These are phyloP conservation scores for Arctostaphylos glauca DNA, from an alignment of 148 eudicot genomes.

Conservation along the genomic window DNA sequence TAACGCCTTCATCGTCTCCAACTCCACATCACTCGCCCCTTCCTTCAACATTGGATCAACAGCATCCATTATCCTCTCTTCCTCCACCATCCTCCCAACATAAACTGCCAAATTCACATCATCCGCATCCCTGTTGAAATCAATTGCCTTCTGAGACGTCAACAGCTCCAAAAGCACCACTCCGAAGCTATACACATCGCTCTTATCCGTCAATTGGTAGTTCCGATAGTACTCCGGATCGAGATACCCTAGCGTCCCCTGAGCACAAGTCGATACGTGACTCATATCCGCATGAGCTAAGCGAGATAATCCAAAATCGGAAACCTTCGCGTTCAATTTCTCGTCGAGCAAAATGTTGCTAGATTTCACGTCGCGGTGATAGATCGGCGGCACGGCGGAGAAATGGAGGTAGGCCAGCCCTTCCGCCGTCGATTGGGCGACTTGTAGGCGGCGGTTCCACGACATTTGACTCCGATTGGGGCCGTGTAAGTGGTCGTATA, in stretches of 20 bases:
- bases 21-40: conserved; percentile 52
- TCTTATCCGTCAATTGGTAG: conserved; percentile 79
- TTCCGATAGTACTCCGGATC: conserved; percentile 89
- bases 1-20: conserved; percentile 79
- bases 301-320: conserved; percentile 80
- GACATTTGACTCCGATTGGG: conserved; percentile 25
- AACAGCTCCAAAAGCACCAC: conserved; percentile 78
- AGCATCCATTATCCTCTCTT: conserved; percentile 64
- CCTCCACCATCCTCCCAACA: conserved; percentile 69
- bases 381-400: conserved; percentile 67
- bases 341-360: conserved; percentile 81
- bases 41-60: conserved; percentile 55
- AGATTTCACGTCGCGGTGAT: conserved; percentile 85
- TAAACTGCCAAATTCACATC: conserved; percentile 88
- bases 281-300: conserved; percentile 81
- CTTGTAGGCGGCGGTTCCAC: conserved; percentile 59
- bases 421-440: conserved; percentile 73
- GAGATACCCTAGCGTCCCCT: conserved; percentile 80
- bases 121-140: conserved; percentile 60
- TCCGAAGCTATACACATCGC: conserved; percentile 84
- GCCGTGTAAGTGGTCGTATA: conserved; percentile 53
- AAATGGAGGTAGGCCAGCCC: conserved; percentile 82
- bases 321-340: conserved; percentile 68
- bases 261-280: conserved; percentile 85
- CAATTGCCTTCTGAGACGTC: conserved; percentile 80